Base-by-base conservation (phyloP, 345 rosid species). In the Citrus trifoliata region DNA sequence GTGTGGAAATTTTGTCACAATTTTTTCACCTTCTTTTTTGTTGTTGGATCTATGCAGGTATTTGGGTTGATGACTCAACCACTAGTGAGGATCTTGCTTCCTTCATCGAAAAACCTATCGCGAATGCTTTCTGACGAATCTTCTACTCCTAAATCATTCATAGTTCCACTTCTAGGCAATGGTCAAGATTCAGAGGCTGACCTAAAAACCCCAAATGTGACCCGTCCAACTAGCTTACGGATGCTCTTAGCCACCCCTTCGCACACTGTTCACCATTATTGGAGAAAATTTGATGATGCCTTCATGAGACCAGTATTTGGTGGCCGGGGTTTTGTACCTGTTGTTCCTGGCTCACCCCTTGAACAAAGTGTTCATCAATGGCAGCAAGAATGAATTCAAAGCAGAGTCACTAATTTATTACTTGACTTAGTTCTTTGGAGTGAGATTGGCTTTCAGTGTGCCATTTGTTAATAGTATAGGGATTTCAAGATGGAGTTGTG, bases 301-400 rank as follows among this genome's bases (percentile, higher is more conserved):
- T 91, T 92, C 88, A 95, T 93, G 99, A 80, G 99, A 67, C 98
- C 95, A 6, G 89, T 88, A 38, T 95, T 93, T 67, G 98, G 98
- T 6, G 98, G 99, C 35, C 82, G 97, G 14, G 99, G 99, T n/a
- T 88, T 93, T 6, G 87, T 87, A 7, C 92, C 90, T 8, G 48
- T 83, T 18, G 83, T 85, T 79, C 95, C 95, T 0, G 90, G 94
- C 72, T 92, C 98, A 24, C 98, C 98, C 0, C 67, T 84, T 6
- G 98, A 91, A 12, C 76, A 65, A 33, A 83, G 79, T 68, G 79
- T 75, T 78, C 82, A 48, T 16, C 86, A 83, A 58, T 89, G 90
- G 88, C 79, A 37, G 4, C 84, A 80, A 86, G 82, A 61, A 72
- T 77, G 67, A 33, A 69, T n/a, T 58, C 30, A 53, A 66, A 62